Percentiles rank a stretch among this genome's conserved stretches.
These are phyloP conservation scores for Urtica urens DNA, from an alignment of 306 rosid species.

Conservation along the genomic window DNA sequence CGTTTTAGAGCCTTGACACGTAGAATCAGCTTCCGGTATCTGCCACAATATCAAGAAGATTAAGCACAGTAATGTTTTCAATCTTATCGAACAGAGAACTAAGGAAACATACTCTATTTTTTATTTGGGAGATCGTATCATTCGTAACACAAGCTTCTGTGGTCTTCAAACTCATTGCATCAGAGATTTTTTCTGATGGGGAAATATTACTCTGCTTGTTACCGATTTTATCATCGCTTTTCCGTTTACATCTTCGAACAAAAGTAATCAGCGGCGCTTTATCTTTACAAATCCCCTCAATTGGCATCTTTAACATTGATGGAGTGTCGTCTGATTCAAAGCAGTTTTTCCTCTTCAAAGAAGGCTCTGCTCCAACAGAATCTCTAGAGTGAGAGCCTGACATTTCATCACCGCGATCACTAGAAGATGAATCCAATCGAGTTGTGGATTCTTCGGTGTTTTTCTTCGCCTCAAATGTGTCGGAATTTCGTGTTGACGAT, in stretches of 20 bases:
- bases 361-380: slow-evolving; percentile 14
- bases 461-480: slow-evolving; percentile 16
- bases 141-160: slow-evolving; percentile 24
- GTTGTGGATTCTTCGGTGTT: slow-evolving; percentile 14
- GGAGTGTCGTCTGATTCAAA: slow-evolving; percentile 14
- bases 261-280: slow-evolving; percentile 34
- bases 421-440: slow-evolving; percentile 6
- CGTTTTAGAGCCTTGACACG: slow-evolving; percentile 23
- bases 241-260: slow-evolving; percentile 36
- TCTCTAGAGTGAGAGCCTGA: slow-evolving; percentile 15
- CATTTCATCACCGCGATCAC: slow-evolving; percentile 14
- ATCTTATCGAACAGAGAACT: too few species aligned
- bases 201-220: slow-evolving; percentile 27
- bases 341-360: slow-evolving; percentile 17
- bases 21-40: slow-evolving; percentile 22
- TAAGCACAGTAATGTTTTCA: neutral
- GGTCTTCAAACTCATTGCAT: slow-evolving; percentile 28
- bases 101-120: slow-evolving; percentile 26
- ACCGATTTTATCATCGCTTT: slow-evolving; percentile 22
- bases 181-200: slow-evolving; percentile 28
- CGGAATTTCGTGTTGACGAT: slow-evolving; percentile 15
- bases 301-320: slow-evolving; percentile 18
- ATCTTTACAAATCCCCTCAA: slow-evolving; percentile 22
- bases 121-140: slow-evolving; percentile 13
- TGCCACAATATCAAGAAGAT: slow-evolving; percentile 12